Evolutionary conservation across 805 yeast species (phyloP), one percentile per base, ranked within the genome.

Genomic region (Candida boidinii): DNA sequence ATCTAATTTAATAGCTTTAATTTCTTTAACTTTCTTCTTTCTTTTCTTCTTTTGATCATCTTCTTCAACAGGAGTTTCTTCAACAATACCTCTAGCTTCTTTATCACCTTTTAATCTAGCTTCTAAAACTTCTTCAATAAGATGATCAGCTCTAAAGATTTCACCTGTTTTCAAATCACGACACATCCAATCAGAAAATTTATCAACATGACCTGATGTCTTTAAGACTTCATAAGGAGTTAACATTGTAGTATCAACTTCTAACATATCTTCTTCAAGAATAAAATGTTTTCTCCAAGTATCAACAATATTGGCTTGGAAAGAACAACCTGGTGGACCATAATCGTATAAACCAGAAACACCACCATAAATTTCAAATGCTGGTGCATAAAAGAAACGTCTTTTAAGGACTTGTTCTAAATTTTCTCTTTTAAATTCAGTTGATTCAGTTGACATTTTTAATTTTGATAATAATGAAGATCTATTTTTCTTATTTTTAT

Each of bases 101-200:
- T 84, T 79, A 66, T 92, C 94, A 51, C 99, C 99, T 64, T 90
- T 92, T 60, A 92, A 73, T 59, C 98, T 77, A 38, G 95, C 72
- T 68, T 92, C 99, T 48, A 92, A 68, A 10, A 94, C 98, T 66
- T 92, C 98, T 66, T 92, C 99, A 31, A 92, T 94, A 50, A 92
- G 68, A 62, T 92, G 99, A 62, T 92, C 99, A 33, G 96, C 97
- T 64, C 99, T 76, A 70, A 92, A 92, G 48, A 92, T 92, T 66
- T 92, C 99, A 46, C 98, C 98, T 26, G 96, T 84, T 57, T 84
- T 84, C 52, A 77, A 67, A 62, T 92, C 99, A 52, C 83, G 79
- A 62, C 96, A 87, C 98, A 92, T 92, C 96, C 95, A 92, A 62
- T 92, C 99, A 45, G 96, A 85, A 56, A 92, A 92, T 69, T 92